Percentiles rank a stretch among this genome's conserved stretches.
These are phyloP conservation scores for Ilex aquifolium DNA, from an alignment of 257 asterid species.

Conservation along the genomic window DNA sequence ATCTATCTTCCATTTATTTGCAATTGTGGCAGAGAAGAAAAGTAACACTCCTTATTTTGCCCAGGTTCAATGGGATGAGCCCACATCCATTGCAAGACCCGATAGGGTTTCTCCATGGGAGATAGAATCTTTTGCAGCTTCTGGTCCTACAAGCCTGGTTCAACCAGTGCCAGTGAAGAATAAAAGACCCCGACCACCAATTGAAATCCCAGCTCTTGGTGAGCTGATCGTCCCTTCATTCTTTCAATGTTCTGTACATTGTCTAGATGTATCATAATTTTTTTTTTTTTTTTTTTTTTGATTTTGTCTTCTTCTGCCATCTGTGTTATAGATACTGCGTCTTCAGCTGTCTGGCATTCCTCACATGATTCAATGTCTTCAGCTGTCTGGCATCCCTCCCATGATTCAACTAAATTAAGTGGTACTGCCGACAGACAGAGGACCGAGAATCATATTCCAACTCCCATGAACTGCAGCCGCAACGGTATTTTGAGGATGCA, in stretches of 20 bases:
- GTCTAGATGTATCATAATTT: slow-evolving; percentile 1
- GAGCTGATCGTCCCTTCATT: slow-evolving; percentile 5
- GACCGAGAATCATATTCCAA: slow-evolving; percentile 14
- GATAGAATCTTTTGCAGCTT: slow-evolving; percentile 56
- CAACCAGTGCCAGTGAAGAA: slow-evolving; percentile 38
- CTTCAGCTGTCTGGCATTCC: slow-evolving; percentile 18
- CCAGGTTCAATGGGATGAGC: slow-evolving; percentile 89
- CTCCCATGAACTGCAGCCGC: slow-evolving; percentile 18
- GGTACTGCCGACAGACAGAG: slow-evolving; percentile 28
- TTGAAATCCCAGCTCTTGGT: slow-evolving; percentile 48
- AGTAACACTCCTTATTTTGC: neutral
- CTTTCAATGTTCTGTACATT: neutral
- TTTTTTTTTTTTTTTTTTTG: slow-evolving; percentile 7
- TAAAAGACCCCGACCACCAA: slow-evolving; percentile 47
- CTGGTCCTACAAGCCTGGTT: slow-evolving; percentile 32
- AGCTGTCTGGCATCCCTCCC: slow-evolving; percentile 50
- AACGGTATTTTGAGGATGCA: slow-evolving; percentile 12
- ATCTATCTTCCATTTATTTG: slow-evolving; percentile 4
- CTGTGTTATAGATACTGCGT: slow-evolving; percentile 27
- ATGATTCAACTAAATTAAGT: slow-evolving; percentile 29
- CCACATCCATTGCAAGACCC: slow-evolving; percentile 53
- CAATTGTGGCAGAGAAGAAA: neutral
- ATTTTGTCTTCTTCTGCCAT: neutral
- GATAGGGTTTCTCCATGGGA: slow-evolving; percentile 89
- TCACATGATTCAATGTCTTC: slow-evolving; percentile 7